phyloP scores from a whole-genome alignment of 2,329 filamentous ascomycete genomes.

The Trematosphaeria pertusa region DNA sequence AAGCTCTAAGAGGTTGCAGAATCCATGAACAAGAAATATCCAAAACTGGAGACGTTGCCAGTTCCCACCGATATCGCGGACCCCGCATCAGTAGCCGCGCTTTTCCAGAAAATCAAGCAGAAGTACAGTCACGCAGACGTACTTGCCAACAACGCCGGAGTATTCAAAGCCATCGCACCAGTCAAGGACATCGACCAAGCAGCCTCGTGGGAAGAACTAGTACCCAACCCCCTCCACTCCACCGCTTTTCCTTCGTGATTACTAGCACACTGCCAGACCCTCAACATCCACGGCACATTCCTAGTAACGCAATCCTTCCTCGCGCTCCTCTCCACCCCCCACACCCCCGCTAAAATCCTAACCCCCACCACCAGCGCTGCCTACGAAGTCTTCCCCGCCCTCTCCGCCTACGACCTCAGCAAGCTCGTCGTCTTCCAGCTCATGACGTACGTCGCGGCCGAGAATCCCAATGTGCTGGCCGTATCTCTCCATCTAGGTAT shows the following conservation, averaged over 20 bases:
- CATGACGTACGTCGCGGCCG: constrained; percentile 26
- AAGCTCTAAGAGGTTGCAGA: constrained; percentile 35
- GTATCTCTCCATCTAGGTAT: constrained; percentile 28
- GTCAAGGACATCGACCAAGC: constrained; percentile 26
- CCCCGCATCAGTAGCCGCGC: constrained; percentile 23
- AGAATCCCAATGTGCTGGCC: constrained; percentile 27
- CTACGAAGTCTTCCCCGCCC: constrained; percentile 17
- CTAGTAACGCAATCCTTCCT: constrained; percentile 43
- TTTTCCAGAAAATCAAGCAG: constrained; percentile 29
- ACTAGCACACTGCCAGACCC: constrained; percentile 27
- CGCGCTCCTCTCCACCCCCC: constrained; percentile 20
- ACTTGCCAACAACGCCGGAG: constrained; percentile 27
- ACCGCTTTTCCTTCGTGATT: too few species aligned
- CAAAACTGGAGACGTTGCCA: constrained; percentile 37
- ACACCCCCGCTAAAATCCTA: constrained; percentile 31
- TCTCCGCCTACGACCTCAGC: constrained; percentile 25
- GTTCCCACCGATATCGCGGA: constrained; percentile 40
- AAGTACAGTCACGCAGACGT: constrained; percentile 31
- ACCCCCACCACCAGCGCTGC: constrained; percentile 22
- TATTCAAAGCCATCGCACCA: constrained; percentile 19
- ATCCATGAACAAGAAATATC: constrained; percentile 36
- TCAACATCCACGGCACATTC: constrained; percentile 45
- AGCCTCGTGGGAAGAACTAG: constrained; percentile 31
- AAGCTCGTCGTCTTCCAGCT: constrained; percentile 27
- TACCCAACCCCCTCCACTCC: not conserved